phyloP scores from a whole-genome alignment of 352 stramenopile genomes.

The Globisporangium splendens region DNA sequence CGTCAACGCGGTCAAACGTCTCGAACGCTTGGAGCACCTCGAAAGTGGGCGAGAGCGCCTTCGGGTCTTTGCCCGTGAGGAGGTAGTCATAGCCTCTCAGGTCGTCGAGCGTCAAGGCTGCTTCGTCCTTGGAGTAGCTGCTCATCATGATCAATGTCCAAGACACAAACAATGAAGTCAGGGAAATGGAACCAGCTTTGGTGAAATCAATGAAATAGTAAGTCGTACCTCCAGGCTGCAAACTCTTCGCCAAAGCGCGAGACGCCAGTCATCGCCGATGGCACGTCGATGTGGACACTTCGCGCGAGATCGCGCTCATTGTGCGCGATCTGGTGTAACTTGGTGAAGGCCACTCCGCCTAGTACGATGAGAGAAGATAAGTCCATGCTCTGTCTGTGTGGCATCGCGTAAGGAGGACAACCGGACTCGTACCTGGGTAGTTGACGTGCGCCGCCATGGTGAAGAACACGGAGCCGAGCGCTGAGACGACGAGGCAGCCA shows the following conservation, averaged over 20 bases:
- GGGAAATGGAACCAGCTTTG: no score
- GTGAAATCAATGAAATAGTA: background rate
- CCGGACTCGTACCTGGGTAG: constrained; percentile 82
- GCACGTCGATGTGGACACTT: constrained; percentile 91
- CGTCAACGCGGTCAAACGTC: constrained; percentile 40
- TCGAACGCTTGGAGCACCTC: constrained; percentile 42
- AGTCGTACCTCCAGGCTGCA: constrained; percentile 53
- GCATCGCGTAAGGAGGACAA: background rate
- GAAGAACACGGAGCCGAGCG: constrained; percentile 50
- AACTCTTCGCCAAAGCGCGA: constrained; percentile 87
- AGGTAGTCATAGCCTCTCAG: constrained; percentile 61
- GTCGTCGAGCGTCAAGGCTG: constrained; percentile 36
- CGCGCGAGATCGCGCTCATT: constrained; percentile 27
- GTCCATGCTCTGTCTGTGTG: background rate
- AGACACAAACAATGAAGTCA: background rate
- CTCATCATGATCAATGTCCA: background rate
- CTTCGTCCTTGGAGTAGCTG: constrained; percentile 82
- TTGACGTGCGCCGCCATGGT: constrained; percentile 82
- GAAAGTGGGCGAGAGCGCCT: constrained; percentile 34
- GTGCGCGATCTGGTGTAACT: constrained; percentile 46
- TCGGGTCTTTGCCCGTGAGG: constrained; percentile 43
- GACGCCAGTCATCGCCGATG: constrained; percentile 94
- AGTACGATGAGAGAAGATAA: background rate
- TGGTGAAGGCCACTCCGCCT: constrained; percentile 68
- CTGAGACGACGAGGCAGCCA: constrained; percentile 42